phyloP scores from a whole-genome alignment of 2,329 filamentous ascomycete genomes.

The Aureobasidium vineae region DNA sequence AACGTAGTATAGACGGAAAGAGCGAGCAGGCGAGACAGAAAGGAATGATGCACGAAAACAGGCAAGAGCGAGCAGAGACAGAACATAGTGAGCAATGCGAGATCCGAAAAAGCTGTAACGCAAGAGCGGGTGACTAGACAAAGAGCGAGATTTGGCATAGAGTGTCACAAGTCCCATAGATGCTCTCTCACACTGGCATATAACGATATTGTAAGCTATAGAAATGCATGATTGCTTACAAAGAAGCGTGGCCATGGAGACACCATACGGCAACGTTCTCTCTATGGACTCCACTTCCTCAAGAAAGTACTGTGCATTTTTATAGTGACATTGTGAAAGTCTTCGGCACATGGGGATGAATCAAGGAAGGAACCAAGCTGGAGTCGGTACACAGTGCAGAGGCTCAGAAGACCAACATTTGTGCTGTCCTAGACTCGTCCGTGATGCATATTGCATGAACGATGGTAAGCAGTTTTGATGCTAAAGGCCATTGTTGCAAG shows the following conservation, averaged over 20 bases:
- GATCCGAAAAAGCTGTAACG: too few species aligned
- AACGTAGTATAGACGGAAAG: too few species aligned
- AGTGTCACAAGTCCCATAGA: too few species aligned
- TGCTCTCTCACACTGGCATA: too few species aligned
- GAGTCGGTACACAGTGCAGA: neutral
- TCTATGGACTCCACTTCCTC: neutral
- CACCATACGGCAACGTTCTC: neutral
- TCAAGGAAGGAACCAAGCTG: neutral
- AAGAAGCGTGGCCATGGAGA: neutral
- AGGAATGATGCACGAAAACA: too few species aligned
- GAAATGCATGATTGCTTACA: neutral
- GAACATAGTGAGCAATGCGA: too few species aligned
- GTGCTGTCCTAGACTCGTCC: neutral
- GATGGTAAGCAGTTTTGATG: neutral
- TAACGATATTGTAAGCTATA: too few species aligned
- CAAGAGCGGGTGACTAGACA: too few species aligned
- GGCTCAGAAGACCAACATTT: neutral
- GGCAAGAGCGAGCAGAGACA: too few species aligned
- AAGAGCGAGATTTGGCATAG: too few species aligned
- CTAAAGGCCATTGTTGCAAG: neutral
- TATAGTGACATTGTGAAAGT: neutral
- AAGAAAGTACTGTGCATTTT: neutral
- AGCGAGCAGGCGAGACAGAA: too few species aligned
- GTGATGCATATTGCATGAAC: neutral
- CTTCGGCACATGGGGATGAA: neutral